Evolutionary conservation across 1,284 basidiomycete genomes (phyloP), one percentile per base, ranked within the genome.

Genomic region (Cutaneotrichosporon cutaneum): DNA sequence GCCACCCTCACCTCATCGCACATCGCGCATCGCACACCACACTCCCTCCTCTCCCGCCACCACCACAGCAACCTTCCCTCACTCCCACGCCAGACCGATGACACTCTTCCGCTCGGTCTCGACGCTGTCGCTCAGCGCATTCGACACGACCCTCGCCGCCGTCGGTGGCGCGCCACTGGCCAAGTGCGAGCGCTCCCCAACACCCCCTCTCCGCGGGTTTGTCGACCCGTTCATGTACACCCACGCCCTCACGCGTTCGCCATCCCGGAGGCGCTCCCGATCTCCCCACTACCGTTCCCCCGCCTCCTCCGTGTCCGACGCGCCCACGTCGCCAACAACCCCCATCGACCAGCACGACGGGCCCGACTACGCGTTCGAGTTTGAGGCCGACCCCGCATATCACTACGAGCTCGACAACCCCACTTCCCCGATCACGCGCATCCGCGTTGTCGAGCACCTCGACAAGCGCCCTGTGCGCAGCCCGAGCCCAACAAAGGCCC

Each of bases 61-160:
- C 10, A 11, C 35, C 35, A 3, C 35, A 13, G 11, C 16, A 9
- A 13, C 35, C 16, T 13, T 36, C 35, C 5, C 35, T 36, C 35
- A 13, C 35, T 33, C 50, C 16, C 27, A 10, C 13, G 1, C 30
- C 48, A 32, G 21, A 47, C 26, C 55, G 8, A 62, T 62, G 56
- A 32, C 52, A 5, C 54, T 52, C 51, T 48, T 54, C 8, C 33
- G 26, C 42, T 44, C 53, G 8, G 47, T 58, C n/a, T 52, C 61
- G 9, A 62, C 61, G 11, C 53, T 62, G 6, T 58, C 56, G 21
- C 54, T 57, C 26, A 39, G 53, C 47, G 57, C 58, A 4, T 62
- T 62, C 18, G 54, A 54, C 36, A 53, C 45, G 16, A 24, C 48
- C 18, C 44, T 57, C 51, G 42, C 47, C 21, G 39, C 48, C 10